These are phyloP conservation scores for Tagetes patula DNA, from an alignment of 129 eudicot genomes.

Conservation along the genomic window DNA sequence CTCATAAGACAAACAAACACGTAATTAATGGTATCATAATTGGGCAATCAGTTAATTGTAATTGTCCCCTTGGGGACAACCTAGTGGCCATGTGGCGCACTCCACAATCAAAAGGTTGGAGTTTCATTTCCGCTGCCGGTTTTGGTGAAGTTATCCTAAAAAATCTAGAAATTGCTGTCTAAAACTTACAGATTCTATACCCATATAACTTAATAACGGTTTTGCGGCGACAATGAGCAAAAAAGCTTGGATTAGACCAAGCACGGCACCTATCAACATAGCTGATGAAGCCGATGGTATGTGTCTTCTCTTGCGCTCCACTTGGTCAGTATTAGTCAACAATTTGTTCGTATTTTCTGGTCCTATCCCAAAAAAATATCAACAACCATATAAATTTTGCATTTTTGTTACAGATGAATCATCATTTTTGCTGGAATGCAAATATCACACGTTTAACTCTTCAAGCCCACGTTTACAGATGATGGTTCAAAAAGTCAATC, in stretches of 20 bases:
- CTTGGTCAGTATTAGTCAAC: conserved; percentile 14
- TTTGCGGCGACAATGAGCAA: conserved; percentile 48
- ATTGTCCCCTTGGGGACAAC: not conserved
- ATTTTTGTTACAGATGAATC: not conserved
- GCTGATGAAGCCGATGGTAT: conserved; percentile 63
- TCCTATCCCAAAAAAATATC: not conserved
- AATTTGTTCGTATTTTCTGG: conserved; percentile 19
- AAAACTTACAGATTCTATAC: conserved; percentile 45
- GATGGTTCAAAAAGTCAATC: not conserved
- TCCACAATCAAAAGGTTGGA: too few species aligned
- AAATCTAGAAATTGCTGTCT: not conserved
- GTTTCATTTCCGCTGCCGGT: too few species aligned
- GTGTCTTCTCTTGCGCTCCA: conserved; percentile 33
- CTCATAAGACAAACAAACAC: too few species aligned
- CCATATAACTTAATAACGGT: conserved; percentile 54
- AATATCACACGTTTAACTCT: too few species aligned
- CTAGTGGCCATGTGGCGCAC: too few species aligned
- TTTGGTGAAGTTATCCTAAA: too few species aligned
- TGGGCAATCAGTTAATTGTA: not conserved
- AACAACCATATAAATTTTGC: conserved; percentile 1
- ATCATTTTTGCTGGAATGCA: not conserved
- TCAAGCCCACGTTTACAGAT: not conserved
- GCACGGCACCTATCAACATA: conserved; percentile 48
- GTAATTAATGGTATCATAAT: not conserved
- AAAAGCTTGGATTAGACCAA: conserved; percentile 55